Base-by-base conservation (phyloP, 1,284 basidiomycete genomes). In the Anthracocystis setariae region DNA sequence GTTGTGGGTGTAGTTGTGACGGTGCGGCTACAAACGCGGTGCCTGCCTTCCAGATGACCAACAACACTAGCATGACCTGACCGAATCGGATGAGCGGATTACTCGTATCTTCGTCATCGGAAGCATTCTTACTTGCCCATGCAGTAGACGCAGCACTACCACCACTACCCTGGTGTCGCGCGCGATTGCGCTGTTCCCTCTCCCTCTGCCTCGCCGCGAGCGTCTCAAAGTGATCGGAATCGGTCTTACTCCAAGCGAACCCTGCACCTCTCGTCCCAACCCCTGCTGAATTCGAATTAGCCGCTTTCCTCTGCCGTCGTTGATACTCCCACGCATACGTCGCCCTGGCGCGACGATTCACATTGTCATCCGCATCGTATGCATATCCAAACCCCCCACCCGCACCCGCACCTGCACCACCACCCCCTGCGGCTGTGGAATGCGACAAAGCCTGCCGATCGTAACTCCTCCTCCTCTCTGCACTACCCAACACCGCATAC, bases 281-380 rank as follows among this genome's bases (percentile, higher is more conserved):
- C n/a, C n/a, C n/a, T n/a, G n/a, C n/a, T n/a, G 29, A 12, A 29
- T 50, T 37, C 3, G 50, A 44, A 39, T 54, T 44, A 10, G 44
- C 43, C 5, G 51, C 44, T n/a, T 49, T 48, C 1, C 61, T 48
- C 1, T 58, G 57, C 5, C 78, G 47, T 7, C 68, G 54, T 37
- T 76, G 76, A 57, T 82, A 79, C 20, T 78, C 78, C 81, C 81
- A 82, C 2, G 81, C 81, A 42, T 81, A 82, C 5, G 76, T 70
- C 0, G 80, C 80, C 0, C 77, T 48, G 1, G 77, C 76, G 1
- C 80, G 69, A 0, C 78, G 60, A 8, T 65, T 53, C 3, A 59
- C 46, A 40, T 80, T 80, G 23, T 70, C 65, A 5, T 57, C 49
- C n/a, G 62, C 42, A 45, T 70, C 60, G 53, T 74, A 76, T 7